phyloP scores from a whole-genome alignment of 2,329 filamentous ascomycete species.

The Volutella citrinella region DNA sequence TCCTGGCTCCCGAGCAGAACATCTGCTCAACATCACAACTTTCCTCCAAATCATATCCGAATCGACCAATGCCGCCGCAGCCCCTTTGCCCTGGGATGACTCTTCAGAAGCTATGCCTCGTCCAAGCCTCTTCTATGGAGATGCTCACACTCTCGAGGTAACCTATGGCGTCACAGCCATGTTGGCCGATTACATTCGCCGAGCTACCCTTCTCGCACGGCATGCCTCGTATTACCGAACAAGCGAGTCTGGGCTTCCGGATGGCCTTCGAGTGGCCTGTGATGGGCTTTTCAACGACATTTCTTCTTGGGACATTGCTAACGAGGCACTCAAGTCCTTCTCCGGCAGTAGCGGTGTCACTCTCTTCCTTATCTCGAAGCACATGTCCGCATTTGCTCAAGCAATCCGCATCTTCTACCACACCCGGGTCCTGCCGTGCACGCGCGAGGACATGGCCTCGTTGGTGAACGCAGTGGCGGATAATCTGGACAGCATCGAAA shows the following conservation, averaged over 20 bases:
- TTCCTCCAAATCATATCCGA: constrained; percentile 6
- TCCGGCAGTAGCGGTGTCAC: constrained; percentile 2
- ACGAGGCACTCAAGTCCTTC: constrained; percentile 1
- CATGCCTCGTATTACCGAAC: constrained; percentile 5
- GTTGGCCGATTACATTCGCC: constrained; percentile 4
- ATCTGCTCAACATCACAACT: constrained; percentile 7
- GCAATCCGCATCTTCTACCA: constrained; percentile 9
- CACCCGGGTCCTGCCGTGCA: constrained; percentile 5
- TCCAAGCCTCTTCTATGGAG: constrained; percentile 2
- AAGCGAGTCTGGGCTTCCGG: not conserved
- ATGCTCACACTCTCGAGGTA: constrained; percentile 4
- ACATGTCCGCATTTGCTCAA: constrained; percentile 7
- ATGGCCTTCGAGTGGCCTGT: not conserved
- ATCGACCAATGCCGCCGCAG: constrained; percentile 1
- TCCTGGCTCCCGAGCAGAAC: constrained; percentile 6
- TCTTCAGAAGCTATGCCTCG: not conserved
- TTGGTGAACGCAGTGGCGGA: constrained; percentile 1
- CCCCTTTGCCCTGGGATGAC: not conserved
- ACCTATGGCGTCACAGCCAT: constrained; percentile 8
- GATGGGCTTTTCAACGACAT: constrained; percentile 1
- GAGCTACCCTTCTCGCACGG: constrained; percentile 2
- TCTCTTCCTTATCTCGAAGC: constrained; percentile 3
- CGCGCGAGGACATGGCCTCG: not conserved
- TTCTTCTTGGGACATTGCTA: constrained; percentile 3
- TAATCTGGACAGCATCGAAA: constrained; percentile 7